These are phyloP conservation scores for Vigna angularis DNA, from an alignment of 306 rosid genomes.

Conservation along the genomic window DNA sequence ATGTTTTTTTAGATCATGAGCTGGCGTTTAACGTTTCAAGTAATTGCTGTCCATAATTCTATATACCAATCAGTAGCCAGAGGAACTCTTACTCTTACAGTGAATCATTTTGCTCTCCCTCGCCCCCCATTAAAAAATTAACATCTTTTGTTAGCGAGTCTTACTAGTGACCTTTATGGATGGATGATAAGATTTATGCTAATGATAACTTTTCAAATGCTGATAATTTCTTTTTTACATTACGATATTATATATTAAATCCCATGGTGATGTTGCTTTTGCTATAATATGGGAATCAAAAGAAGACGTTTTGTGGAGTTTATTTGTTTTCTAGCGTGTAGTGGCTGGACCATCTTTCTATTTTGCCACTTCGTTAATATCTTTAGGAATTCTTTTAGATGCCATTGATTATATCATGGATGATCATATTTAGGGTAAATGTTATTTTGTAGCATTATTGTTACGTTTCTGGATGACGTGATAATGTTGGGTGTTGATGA, in stretches of 20 bases:
- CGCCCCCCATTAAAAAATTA: not conserved
- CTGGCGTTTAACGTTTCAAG: slow-evolving; percentile 49
- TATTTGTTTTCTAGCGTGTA: not conserved
- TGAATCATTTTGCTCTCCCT: slow-evolving; percentile 16
- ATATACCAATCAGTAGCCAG: slow-evolving; percentile 18
- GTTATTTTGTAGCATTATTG: not conserved
- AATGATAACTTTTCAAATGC: slow-evolving; percentile 12
- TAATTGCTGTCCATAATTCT: slow-evolving; percentile 38
- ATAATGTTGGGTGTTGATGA: not conserved
- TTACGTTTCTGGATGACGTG: not conserved
- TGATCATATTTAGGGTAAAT: not conserved
- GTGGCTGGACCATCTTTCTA: not conserved
- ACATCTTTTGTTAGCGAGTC: not conserved
- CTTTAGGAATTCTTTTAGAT: slow-evolving; percentile 2
- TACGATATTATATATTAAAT: not conserved
- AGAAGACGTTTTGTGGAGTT: not conserved
- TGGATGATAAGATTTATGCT: slow-evolving; percentile 20
- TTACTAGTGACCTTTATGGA: not conserved
- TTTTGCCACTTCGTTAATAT: not conserved
- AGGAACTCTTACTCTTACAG: slow-evolving; percentile 12
- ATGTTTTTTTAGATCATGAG: slow-evolving; percentile 48
- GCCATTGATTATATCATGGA: not conserved
- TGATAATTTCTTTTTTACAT: not conserved
- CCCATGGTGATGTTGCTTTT: slow-evolving; percentile 3
- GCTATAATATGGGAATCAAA: not conserved